Evolutionary conservation across 1,284 basidiomycete species (phyloP).

Genomic region (Heterobasidion irregulare): DNA sequence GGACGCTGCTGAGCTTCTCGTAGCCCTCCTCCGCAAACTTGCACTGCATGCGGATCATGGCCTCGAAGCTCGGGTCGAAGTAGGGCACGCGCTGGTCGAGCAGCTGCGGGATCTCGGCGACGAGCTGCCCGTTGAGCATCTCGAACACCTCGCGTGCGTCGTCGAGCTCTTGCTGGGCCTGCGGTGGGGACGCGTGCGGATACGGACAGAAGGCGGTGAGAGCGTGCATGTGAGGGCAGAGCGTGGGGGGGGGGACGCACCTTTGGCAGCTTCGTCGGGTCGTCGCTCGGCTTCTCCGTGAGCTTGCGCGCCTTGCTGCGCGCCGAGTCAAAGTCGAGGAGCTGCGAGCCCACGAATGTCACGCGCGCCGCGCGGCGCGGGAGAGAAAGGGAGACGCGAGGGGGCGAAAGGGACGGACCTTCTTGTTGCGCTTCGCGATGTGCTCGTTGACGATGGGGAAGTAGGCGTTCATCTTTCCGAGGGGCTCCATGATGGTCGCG

Average conservation of each 20-base stretch:
- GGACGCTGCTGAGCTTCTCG: conserved; percentile 94
- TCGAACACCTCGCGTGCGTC: conserved; percentile 93
- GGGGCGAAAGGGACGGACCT: conserved; percentile 42
- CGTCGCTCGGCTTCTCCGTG: conserved; percentile 90
- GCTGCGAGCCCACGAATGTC: conserved; percentile 32
- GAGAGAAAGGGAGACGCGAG: not conserved
- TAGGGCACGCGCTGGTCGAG: conserved; percentile 95
- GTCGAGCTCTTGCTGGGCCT: conserved; percentile 94
- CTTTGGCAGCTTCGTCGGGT: conserved; percentile 84
- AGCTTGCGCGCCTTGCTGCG: conserved; percentile 85
- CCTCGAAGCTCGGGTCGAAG: conserved; percentile 97
- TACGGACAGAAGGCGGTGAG: not conserved
- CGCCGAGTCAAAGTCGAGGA: conserved; percentile 93
- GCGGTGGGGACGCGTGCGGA: not conserved
- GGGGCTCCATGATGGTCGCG: conserved; percentile 90
- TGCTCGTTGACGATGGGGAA: conserved; percentile 94
- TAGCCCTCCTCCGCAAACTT: conserved; percentile 98
- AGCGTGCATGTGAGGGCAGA: not conserved
- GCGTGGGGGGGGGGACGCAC: conserved; percentile 28
- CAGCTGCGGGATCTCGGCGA: conserved; percentile 85
- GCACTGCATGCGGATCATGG: conserved; percentile 97
- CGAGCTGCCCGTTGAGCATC: conserved; percentile 87
- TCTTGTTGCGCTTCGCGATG: conserved; percentile 93
- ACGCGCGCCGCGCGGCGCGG: too few species aligned
- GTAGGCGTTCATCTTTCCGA: conserved; percentile 94